Evolutionary conservation across 2,329 filamentous ascomycete species (phyloP), one percentile per base, ranked within the genome.

Genomic region (Epichloe sp.): DNA sequence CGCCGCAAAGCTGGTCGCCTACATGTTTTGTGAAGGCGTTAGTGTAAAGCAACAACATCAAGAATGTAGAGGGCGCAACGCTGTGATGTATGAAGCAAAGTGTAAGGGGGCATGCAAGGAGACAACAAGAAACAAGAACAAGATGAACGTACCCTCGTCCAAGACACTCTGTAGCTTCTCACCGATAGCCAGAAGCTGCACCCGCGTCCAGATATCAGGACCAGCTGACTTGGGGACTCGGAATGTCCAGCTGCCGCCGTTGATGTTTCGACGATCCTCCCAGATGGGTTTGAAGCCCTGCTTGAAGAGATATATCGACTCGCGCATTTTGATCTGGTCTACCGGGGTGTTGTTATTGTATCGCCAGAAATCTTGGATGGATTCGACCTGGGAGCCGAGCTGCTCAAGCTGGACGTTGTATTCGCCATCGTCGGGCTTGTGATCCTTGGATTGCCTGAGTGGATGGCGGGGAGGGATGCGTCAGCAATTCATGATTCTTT

Each of bases 221-320:
- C 80, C 80, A 38, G 78, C 76, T 55, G 74, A 76, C 73, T 95
- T 95, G 56, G 84, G 82, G 44, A 96, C 84, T 48, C 90, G 83
- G 69, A 97, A 95, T 21, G 88, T 94, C 88, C 88, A 96, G 65
- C 86, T 85, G 47, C 91, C 91, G 49, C 91, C 91, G 55, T 82
- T 77, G 53, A 85, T 74, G 68, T 96, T 96, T 60, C 93, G 82
- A 41, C 86, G 80, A 65, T 97, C 91, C 69, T 89, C 86, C 85
- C 85, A 89, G 58, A 88, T 72, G 52, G 86, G 86, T 56, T 78
- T 78, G 67, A 88, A 87, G 37, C 85, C 85, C 55, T 80, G 75
- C 67, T 88, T 88, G 74, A 89, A 89, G 57, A 90, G 76, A 65
- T 89, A 87, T 57, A 89, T 78, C 44, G 81, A 85, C 68, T 89